A percentile compares a stretch with the other conserved stretches of the same genome.
phyloP scores from a whole-genome alignment of 2,329 filamentous ascomycete genomes.

The Diplodia seriata region DNA sequence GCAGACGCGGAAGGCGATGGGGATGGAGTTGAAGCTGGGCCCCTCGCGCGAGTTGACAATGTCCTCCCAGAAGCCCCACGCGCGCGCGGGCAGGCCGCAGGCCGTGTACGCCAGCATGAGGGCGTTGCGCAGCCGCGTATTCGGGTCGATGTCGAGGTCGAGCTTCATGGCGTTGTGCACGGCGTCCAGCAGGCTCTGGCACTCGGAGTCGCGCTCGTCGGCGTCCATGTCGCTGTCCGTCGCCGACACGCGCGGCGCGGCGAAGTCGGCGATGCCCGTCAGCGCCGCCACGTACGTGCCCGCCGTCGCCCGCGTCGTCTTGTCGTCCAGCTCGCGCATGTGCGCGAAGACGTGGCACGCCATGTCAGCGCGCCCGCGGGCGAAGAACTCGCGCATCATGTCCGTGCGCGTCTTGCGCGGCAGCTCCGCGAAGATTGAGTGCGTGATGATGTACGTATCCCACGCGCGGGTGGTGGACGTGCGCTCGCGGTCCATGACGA shows the following conservation, averaged over 20 bases:
- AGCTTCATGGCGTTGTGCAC: slow-evolving; percentile 95
- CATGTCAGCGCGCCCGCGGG: slow-evolving; percentile 79
- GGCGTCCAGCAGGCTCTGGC: slow-evolving; percentile 61
- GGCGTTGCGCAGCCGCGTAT: slow-evolving; percentile 79
- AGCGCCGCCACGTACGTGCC: slow-evolving; percentile 82
- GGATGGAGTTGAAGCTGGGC: slow-evolving; percentile 79
- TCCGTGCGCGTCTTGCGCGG: slow-evolving; percentile 68
- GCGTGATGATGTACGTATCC: slow-evolving; percentile 66
- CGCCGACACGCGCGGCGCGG: slow-evolving; percentile 32
- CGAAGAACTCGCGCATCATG: slow-evolving; percentile 84
- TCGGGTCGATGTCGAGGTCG: slow-evolving; percentile 78
- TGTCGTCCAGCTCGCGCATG: slow-evolving; percentile 80
- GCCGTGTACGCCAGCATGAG: slow-evolving; percentile 85
- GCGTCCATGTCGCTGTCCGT: slow-evolving; percentile 13
- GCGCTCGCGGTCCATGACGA: slow-evolving; percentile 68
- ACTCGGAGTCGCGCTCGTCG: slow-evolving; percentile 56
- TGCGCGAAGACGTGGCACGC: slow-evolving; percentile 86
- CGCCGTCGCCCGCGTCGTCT: slow-evolving; percentile 68
- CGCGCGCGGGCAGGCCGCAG: slow-evolving; percentile 69
- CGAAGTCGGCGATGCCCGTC: slow-evolving; percentile 70
- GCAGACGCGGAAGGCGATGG: slow-evolving; percentile 81
- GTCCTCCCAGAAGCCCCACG: slow-evolving; percentile 81
- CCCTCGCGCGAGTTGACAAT: slow-evolving; percentile 86
- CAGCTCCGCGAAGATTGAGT: slow-evolving; percentile 67
- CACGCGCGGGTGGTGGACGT: slow-evolving; percentile 69